These are phyloP conservation scores for Mesembryanthemum crystallinum DNA, from an alignment of 148 eudicot genomes.

Conservation along the genomic window DNA sequence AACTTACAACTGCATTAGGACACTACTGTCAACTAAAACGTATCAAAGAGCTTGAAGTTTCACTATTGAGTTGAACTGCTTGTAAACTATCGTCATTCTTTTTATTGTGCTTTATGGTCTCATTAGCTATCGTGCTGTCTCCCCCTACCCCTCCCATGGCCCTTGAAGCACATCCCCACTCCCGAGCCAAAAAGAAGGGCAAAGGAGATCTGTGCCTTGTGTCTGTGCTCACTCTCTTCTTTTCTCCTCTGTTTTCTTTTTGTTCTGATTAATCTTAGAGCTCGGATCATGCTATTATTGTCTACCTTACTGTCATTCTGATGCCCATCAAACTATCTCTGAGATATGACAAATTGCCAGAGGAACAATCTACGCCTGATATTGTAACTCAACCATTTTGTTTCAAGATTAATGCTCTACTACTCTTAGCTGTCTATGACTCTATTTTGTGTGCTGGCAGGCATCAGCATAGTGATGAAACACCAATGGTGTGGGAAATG, in stretches of 20 bases:
- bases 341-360: neutral
- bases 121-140: neutral
- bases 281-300: neutral
- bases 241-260: too few species aligned
- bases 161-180: too few species aligned
- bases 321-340: neutral
- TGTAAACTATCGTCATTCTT: neutral
- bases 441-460: conserved; percentile 38
- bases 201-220: neutral
- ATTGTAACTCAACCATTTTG: neutral
- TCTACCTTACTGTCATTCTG: neutral
- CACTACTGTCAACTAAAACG: neutral
- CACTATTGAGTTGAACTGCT: neutral
- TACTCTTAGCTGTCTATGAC: neutral
- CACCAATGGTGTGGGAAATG: conserved; percentile 98
- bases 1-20: neutral
- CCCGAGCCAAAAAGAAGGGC: neutral
- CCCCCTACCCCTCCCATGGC: too few species aligned
- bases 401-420: neutral
- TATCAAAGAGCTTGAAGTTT: neutral
- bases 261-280: neutral
- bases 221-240: too few species aligned
- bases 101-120: neutral
- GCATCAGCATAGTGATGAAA: conserved; percentile 91
- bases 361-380: neutral